Base-by-base conservation (phyloP, 306 rosid species). In the Gastrolobium bilobum region DNA sequence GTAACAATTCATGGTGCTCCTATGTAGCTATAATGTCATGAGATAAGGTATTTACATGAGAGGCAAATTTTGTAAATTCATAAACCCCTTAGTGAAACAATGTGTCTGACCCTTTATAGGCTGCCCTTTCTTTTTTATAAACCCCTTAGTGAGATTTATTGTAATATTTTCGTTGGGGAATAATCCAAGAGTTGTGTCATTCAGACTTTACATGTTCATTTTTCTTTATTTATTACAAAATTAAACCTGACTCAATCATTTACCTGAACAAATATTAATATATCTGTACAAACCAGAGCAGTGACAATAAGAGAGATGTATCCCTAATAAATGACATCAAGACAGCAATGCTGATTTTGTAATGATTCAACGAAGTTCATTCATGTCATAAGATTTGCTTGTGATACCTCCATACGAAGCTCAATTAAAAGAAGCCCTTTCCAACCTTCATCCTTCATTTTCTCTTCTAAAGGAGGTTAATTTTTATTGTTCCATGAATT, bases 371-470 rank as follows among this genome's bases (percentile, higher is more conserved):
- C 2, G 4, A 9, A 52, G 39, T 50, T 63, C 43, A 10, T 11
- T 64, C 51, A 34, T 76, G 31, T 48, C 14, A 37, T 38, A 14
- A 7, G 34, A 34, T 4, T 66, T 40, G 3, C 10, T 15, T 43
- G 60, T 6, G 20, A 78, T 43, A 40, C 60, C 34, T 64, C 47
- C n/a, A 52, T 33, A 48, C 34, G 2, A 48, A 69, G 44, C 60
- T 69, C 26, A 31, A 42, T 29, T 20, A 64, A 43, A 48, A 50
- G 65, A 44, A 63, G 47, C 48, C 50, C 62, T 48, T 31, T 26
- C 81, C 54, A 38, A 35, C 44, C 4, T 63, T 62, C 40, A 47
- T 76, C 39, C 9, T 35, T n/a, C 31, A 63, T 73, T 73, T 62
- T 33, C 35, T 20, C 54, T 20, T 34, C 15, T 15, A 48, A 34